Base-by-base conservation (phyloP, 768 basidiomycete genomes). In the Omphalotus guepiniiformis region DNA sequence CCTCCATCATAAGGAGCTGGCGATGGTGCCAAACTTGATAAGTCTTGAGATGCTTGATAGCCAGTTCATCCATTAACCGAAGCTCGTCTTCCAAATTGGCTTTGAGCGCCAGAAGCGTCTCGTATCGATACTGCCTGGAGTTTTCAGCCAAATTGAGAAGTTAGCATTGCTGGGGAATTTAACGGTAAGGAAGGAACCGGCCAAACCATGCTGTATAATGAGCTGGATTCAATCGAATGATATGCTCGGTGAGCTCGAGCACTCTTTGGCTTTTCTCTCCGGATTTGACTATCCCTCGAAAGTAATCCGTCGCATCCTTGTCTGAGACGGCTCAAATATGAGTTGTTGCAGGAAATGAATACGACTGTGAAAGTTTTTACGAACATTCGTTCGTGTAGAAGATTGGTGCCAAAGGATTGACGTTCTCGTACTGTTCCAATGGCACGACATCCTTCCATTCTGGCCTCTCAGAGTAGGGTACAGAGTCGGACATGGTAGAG, bases 21-120 rank as follows among this genome's bases (percentile, higher is more conserved):
- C 90, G 83, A 59, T 93, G 89, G 67, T 88, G 94, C 96, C 96
- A 98, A 21, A 98, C 94, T 70, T 99, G 96, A 65, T 98, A 98
- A 8, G 86, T 93, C 70, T 98, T 99, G 59, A 97, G 76, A 64
- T 84, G 84, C 54, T 75, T 75, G 53, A 84, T 75, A 18, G 93
- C 88, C 45, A 97, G 76, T 54, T 83, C 83, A 68, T 96, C 89
- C 83, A 96, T 93, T 27, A 95, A 72, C 42, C 65, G 67, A 1
- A 97, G 74, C 68, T 99, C 95, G 3, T 64, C 72, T n/a, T 82
- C 75, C 49, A 98, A 74, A 22, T 88, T 74, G 3, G 79, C 67
- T 7, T 83, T 63, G 50, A 89, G 64, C 3, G 79, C 77, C 2
- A 93, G 56, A 2, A 97, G 76, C 2, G 92, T 94, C 59, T 87